Evolutionary conservation across 2,329 filamentous ascomycete species (phyloP), one percentile per base, ranked within the genome.

Genomic region (Paecilomyces formosus): DNA sequence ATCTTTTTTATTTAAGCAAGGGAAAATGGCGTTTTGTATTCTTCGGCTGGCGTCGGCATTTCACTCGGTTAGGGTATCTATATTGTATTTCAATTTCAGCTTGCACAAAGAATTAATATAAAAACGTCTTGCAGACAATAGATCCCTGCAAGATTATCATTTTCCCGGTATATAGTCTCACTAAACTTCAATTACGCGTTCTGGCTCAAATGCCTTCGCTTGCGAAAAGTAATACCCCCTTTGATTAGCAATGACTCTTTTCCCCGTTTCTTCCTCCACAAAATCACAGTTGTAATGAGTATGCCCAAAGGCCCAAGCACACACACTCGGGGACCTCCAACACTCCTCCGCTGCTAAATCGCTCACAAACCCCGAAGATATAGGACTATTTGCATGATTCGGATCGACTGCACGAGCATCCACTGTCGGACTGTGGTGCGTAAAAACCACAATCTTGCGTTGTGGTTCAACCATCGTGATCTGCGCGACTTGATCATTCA

Each of bases 291-390:
- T 78, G 61, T 70, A 79, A 65, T 81, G 79, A 12, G 78, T 81
- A 62, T 81, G 78, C 1, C 79, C 78, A 67, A 79, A 81, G 1
- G 74, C 78, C 79, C 78, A 81, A 78, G 22, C 35, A 66, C 69
- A 3, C 24, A 81, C 78, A 3, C 59, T 66, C 0, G 58, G 59
- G 57, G 66, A 72, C 31, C 56, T 69, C 74, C 74, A 80, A 57
- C 77, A 79, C 12, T 57, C 28, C 55, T 79, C 68, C 1, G 39
- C 58, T 0, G 63, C 67, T 52, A 81, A 62, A 62, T 80, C 74
- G 2, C 77, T 79, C 21, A 72, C 67, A 61, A 81, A 81, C 2
- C 68, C 76, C 1, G 68, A 72, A 0, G 66, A 66, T 6, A 73
- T 66, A 6, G 64, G 59, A 54, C 73, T 75, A n/a, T 64, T 62